These are phyloP conservation scores for Hypoxylon rickii DNA, from an alignment of 495 filamentous ascomycete species.

Conservation along the genomic window DNA sequence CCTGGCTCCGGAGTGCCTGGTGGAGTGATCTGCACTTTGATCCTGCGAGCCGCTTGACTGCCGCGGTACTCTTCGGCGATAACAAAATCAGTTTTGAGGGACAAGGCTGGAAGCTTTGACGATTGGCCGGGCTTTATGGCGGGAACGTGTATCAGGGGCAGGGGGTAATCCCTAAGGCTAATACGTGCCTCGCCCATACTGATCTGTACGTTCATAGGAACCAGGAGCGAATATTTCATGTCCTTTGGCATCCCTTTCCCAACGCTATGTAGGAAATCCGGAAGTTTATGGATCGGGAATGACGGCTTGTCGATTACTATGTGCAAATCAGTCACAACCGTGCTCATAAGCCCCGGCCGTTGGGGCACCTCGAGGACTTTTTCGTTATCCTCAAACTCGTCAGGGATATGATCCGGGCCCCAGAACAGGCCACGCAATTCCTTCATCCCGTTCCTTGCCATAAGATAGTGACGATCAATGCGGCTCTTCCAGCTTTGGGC, in stretches of 20 bases:
- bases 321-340: slow-evolving; percentile 82
- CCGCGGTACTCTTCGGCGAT: slow-evolving; percentile 92
- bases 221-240: slow-evolving; percentile 84
- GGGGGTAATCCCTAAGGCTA: slow-evolving; percentile 86
- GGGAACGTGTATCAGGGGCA: slow-evolving; percentile 90
- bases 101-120: slow-evolving; percentile 77
- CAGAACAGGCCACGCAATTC: slow-evolving; percentile 82
- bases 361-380: slow-evolving; percentile 85
- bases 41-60: slow-evolving; percentile 73
- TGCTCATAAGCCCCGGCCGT: slow-evolving; percentile 80
- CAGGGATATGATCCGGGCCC: slow-evolving; percentile 78
- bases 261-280: slow-evolving; percentile 80
- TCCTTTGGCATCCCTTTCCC: slow-evolving; percentile 95
- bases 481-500: slow-evolving; percentile 90
- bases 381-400: slow-evolving; percentile 81
- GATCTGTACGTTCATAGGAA: slow-evolving; percentile 88
- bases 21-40: slow-evolving; percentile 85
- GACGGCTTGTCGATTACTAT: slow-evolving; percentile 90
- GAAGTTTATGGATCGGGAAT: slow-evolving; percentile 79
- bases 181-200: slow-evolving; percentile 90
- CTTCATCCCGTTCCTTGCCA: slow-evolving; percentile 72
- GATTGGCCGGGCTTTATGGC: slow-evolving; percentile 79
- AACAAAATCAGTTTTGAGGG: slow-evolving; percentile 89
- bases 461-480: slow-evolving; percentile 74
- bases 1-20: slow-evolving; percentile 50